Evolutionary conservation across 2,329 filamentous ascomycete genomes (phyloP).

Genomic region (Alternaria gansuensis): DNA sequence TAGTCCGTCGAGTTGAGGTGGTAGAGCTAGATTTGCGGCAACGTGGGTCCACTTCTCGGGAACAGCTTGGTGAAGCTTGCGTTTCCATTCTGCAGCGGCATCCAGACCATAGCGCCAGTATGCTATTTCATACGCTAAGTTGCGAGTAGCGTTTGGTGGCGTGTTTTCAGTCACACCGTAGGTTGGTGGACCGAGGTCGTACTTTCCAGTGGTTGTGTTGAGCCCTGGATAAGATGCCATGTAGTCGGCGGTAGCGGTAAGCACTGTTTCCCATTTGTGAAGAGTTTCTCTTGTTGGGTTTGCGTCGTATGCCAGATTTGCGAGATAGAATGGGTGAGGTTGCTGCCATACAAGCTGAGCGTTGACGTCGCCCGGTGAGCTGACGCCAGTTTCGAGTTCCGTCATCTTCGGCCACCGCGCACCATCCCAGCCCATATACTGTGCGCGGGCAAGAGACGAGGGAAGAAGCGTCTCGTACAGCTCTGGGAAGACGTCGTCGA

Average conservation of each 20-base stretch:
- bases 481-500: constrained; percentile 56
- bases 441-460: constrained; percentile 45
- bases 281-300: constrained; percentile 57
- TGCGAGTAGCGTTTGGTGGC: constrained; percentile 62
- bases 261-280: constrained; percentile 61
- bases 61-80: constrained; percentile 54
- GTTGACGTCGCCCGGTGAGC: constrained; percentile 67
- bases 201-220: constrained; percentile 61
- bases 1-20: constrained; percentile 60
- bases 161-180: constrained; percentile 66
- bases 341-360: constrained; percentile 68
- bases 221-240: constrained; percentile 66
- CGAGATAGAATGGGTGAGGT: constrained; percentile 67
- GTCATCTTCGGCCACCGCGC: constrained; percentile 65
- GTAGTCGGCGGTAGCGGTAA: constrained; percentile 64
- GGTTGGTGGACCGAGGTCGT: constrained; percentile 61
- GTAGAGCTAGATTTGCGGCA: constrained; percentile 62
- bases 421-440: constrained; percentile 52
- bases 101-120: constrained; percentile 69
- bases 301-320: constrained; percentile 62
- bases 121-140: constrained; percentile 66
- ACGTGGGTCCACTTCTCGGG: constrained; percentile 61
- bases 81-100: constrained; percentile 63
- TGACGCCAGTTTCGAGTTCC: constrained; percentile 60
- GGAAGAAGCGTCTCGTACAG: constrained; percentile 59